These are phyloP conservation scores for Kwoniella heveanensis DNA, from an alignment of 768 basidiomycete species.

Conservation along the genomic window DNA sequence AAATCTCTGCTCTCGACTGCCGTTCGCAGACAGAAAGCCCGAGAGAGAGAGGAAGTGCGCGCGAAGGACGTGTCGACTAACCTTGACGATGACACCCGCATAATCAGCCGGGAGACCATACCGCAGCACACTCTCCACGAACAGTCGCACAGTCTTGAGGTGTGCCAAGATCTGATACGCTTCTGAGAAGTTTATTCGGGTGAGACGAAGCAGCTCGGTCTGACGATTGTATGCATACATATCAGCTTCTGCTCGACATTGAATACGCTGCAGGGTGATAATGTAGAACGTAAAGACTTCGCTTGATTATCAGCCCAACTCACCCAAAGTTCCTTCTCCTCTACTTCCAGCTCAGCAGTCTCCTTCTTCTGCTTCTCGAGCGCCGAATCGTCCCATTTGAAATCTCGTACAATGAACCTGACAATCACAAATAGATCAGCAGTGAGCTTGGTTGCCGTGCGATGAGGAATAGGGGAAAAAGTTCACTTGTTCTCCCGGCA, in stretches of 20 bases:
- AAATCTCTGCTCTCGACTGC: too few relatives aligned
- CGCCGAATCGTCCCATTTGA: slow-evolving; percentile 80
- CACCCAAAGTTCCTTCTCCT: slow-evolving; percentile 98
- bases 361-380: slow-evolving; percentile 75
- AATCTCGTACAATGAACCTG: slow-evolving; percentile 94
- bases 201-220: slow-evolving; percentile 87
- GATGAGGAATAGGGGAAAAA: neutral
- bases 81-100: slow-evolving; percentile 77
- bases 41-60: too few relatives aligned
- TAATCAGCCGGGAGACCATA: slow-evolving; percentile 95
- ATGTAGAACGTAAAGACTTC: too few relatives aligned
- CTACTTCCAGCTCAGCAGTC: slow-evolving; percentile 71
- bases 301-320: too few relatives aligned
- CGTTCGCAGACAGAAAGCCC: too few relatives aligned
- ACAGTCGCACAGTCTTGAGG: slow-evolving; percentile 84
- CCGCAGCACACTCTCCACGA: slow-evolving; percentile 90
- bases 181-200: slow-evolving; percentile 95
- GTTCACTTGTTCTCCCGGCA: slow-evolving; percentile 91
- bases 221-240: slow-evolving; percentile 49
- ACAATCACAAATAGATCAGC: neutral
- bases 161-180: slow-evolving; percentile 92
- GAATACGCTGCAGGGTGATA: too few relatives aligned
- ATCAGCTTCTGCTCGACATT: neutral
- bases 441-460: neutral
- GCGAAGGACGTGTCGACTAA: slow-evolving; percentile 57